Evolutionary conservation across 2,329 filamentous ascomycete genomes (phyloP).

Genomic region (Penicillium palitans): DNA sequence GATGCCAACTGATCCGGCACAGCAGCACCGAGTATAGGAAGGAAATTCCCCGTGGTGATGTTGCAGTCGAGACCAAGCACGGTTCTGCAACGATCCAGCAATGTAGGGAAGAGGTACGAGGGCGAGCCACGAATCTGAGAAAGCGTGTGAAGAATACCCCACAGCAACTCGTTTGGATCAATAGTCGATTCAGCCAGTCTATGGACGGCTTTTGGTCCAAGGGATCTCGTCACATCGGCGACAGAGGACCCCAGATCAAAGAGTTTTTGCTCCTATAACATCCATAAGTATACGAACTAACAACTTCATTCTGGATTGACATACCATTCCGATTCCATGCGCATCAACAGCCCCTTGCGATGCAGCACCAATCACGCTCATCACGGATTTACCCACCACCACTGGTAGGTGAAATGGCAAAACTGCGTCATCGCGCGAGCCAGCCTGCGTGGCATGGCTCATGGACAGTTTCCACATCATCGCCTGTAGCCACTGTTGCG

Average conservation of each 20-base stretch:
- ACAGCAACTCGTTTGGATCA: slow-evolving; percentile 39
- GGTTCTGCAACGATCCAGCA: slow-evolving; percentile 35
- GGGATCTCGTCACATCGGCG: slow-evolving; percentile 37
- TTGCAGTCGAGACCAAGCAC: slow-evolving; percentile 35
- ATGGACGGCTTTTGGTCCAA: slow-evolving; percentile 30
- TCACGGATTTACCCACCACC: slow-evolving; percentile 62
- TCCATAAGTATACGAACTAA: neutral
- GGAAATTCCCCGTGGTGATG: slow-evolving; percentile 32
- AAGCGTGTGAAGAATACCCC: slow-evolving; percentile 41
- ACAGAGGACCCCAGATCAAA: slow-evolving; percentile 39
- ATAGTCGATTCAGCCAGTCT: slow-evolving; percentile 33
- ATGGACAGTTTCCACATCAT: slow-evolving; percentile 74
- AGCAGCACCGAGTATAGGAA: slow-evolving; percentile 23
- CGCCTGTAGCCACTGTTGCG: slow-evolving; percentile 69
- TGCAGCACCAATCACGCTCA: slow-evolving; percentile 70
- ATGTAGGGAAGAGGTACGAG: slow-evolving; percentile 38
- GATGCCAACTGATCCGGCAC: slow-evolving; percentile 14
- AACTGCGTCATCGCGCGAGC: slow-evolving; percentile 55
- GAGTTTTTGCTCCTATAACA: slow-evolving; percentile 40
- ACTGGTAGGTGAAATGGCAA: slow-evolving; percentile 66
- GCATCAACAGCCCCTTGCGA: slow-evolving; percentile 73
- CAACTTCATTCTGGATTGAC: slow-evolving; percentile 31
- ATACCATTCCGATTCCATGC: slow-evolving; percentile 71
- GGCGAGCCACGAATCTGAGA: slow-evolving; percentile 42
- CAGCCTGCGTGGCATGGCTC: slow-evolving; percentile 62